Conservation (phyloP, 148 eudicot genomes). For the Vaccinium darrowii region DNA sequence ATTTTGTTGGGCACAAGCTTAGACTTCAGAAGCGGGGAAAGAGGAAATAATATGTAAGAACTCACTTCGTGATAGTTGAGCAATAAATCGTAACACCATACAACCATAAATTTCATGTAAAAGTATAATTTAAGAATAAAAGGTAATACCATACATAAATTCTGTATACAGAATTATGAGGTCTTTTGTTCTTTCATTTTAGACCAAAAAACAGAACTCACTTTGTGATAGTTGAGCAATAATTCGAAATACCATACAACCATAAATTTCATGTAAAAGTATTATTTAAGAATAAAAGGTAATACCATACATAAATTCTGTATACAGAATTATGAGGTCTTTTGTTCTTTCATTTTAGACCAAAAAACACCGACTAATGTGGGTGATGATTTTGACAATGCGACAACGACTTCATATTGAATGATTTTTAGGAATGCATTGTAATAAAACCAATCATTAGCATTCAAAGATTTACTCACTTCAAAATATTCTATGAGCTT, state of each 20-base stretch:
- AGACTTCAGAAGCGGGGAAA: not conserved
- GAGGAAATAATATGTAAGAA: not conserved
- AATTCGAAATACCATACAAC: not conserved
- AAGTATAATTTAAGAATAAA: not conserved
- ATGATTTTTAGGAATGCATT: not conserved
- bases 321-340: not conserved
- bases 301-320: not conserved
- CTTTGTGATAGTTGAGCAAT: not conserved
- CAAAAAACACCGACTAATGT: too few relatives aligned
- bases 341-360: not conserved
- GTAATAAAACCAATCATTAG: not conserved
- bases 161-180: not conserved
- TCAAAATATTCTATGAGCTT: slow-evolving; percentile 69
- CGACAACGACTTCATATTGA: not conserved
- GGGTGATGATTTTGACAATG: not conserved
- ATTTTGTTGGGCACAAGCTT: not conserved
- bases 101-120: not conserved
- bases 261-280: not conserved
- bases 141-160: not conserved
- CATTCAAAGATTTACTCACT: slow-evolving; percentile 33
- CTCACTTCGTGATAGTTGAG: not conserved
- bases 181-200: not conserved
- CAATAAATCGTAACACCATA: not conserved
- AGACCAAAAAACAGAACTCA: not conserved
- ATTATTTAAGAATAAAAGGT: not conserved